Evolutionary conservation across 805 yeast species (phyloP).

Genomic region (Candida germanica): DNA sequence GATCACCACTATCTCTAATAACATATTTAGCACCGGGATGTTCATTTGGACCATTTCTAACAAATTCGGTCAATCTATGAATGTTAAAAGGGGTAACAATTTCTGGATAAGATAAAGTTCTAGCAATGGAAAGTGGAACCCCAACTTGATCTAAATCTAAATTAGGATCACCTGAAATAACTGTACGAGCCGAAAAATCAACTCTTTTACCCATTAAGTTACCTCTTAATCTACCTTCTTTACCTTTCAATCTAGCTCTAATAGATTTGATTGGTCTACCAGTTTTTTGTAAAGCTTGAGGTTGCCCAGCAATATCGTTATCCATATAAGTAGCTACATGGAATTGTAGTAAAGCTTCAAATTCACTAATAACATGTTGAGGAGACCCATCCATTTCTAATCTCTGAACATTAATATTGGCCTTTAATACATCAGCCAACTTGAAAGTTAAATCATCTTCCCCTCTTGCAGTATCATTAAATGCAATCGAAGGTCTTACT

Average conservation of each 20-base stretch:
- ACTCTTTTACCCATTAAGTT: constrained; percentile 99
- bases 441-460: constrained; percentile 98
- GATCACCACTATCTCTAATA: constrained; percentile 97
- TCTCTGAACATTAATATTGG: constrained; percentile 95
- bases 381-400: constrained; percentile 99
- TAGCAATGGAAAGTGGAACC: constrained; percentile 95
- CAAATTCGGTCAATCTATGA: constrained; percentile 86
- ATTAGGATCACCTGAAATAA: constrained; percentile 98
- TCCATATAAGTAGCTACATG: constrained; percentile 99
- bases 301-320: constrained; percentile 99
- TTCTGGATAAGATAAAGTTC: constrained; percentile 94
- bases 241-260: constrained; percentile 99
- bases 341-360: constrained; percentile 90
- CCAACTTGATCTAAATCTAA: constrained; percentile 98
- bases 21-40: constrained; percentile 99
- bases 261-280: constrained; percentile 98
- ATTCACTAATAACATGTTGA: constrained; percentile 95
- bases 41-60: constrained; percentile 97
- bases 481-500: constrained; percentile 97
- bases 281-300: constrained; percentile 96
- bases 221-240: constrained; percentile 98
- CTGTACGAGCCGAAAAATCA: constrained; percentile 98
- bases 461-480: constrained; percentile 96
- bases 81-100: constrained; percentile 97
- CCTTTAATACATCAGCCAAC: constrained; percentile 93